Base-by-base conservation (phyloP, 2,329 filamentous ascomycete genomes). In the Trichoderma asperellum region DNA sequence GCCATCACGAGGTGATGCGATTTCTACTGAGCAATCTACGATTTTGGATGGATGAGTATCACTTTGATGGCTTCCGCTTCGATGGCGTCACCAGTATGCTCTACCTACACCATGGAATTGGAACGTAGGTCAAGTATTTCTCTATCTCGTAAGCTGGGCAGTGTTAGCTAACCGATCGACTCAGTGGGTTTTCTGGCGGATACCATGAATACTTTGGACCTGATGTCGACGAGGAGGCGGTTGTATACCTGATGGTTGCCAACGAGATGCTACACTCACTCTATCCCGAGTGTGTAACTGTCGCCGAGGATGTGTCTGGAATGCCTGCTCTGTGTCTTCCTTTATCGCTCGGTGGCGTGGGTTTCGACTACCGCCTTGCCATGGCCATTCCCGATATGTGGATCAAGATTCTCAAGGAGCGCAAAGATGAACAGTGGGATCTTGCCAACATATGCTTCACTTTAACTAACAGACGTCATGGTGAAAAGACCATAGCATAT, bases 371-470 rank as follows among this genome's bases (percentile, higher is more conserved):
- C 81, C 89, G 96, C 73, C 88, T 99, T 37, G 94, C 94, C 68
- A 99, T 99, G 96, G 96, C 96, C 5, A 90, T 99, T 72, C 96
- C 96, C 4, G 96, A 99, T 79, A 92, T 99, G 89, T 99, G 96
- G 89, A 99, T 99, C 86, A 99, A 99, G 83, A 93, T 96, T 77
- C 81, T 98, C 71, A 99, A 99, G 81, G 96, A 99, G 82, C 89
- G 93, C 79, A 87, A 91, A 76, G 96, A 99, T 76, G 87, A 93
- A 72, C 88, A 97, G 11, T 99, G 96, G 96, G 92, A 98, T 75
- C 91, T 99, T 80, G 89, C 88, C 69, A 90, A 87, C 73, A 91
- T 99, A 64, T 90, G 89, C 78, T 94, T 91, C 82, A 97, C 94
- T 0, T 83, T 99, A 70, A 97, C 92, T 27, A 98, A 99, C 81